Evolutionary conservation across 139 green algal genomes (phyloP), one percentile per base, ranked within the genome.

Genomic region (Haematococcus sp.): DNA sequence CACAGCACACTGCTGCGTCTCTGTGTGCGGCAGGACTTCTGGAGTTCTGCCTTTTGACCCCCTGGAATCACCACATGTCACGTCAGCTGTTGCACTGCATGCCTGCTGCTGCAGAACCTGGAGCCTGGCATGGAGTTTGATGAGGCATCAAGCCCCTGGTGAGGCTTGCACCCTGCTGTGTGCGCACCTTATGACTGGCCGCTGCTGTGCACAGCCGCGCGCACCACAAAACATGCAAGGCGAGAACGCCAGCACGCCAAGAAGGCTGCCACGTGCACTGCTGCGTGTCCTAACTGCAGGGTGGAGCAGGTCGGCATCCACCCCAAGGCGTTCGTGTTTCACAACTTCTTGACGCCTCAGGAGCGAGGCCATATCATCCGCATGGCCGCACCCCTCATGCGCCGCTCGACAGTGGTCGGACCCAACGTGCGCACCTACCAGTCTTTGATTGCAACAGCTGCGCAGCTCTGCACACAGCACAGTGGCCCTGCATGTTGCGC

Each of bases 291-390:
- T 35, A n/a, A 4, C n/a, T 4, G 19, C 25, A 40, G n/a, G 27
- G 56, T 23, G 2, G 15, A 64, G 84, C 71, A 75, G 31, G 31
- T 94, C 3, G 90, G 85, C 1, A 86, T 82, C 49, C 43, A 82
- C 1, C 90, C 90, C 20, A 73, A 89, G 9, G 77, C 81, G 11
- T 95, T 89, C 49, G 33, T 92, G 20, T 93, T 86, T 70, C 92
- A 97, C 81, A 91, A 92, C 82, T 94, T 96, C 65, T 75, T 96
- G 15, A 86, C 79, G 11, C 34, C 69, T 1, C 80, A 76, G 4
- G 90, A 93, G 71, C 85, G 81, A 16, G 80, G 90, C 1, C 90
- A 95, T 59, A 82, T 94, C 25, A 76, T 81, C 4, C 54, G 43
- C n/a, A 17, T 81, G 2, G 68, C 75, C 3, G 75, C 75, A 85